Conservation (phyloP, 2,329 filamentous ascomycete species). For the Ophiostoma australiae region DNA sequence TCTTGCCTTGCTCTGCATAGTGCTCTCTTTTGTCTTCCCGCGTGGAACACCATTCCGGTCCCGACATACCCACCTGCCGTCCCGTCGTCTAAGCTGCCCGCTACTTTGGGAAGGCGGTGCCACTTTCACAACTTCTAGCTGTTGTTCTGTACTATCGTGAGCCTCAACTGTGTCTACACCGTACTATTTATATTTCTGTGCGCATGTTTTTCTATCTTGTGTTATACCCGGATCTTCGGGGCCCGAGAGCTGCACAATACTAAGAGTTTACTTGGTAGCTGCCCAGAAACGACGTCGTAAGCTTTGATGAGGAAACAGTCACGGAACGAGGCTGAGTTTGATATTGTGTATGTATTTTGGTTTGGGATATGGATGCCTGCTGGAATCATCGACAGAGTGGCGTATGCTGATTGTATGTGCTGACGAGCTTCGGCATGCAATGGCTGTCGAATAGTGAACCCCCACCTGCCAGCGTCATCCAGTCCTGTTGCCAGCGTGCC, state of each 20-base stretch:
- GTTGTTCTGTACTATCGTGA: neutral
- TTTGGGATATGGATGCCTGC: neutral
- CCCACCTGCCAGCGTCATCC: neutral
- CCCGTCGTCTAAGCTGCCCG: neutral
- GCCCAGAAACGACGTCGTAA: neutral
- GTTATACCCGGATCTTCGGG: neutral
- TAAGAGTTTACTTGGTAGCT: neutral
- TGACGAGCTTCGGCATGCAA: neutral
- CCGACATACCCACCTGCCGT: constrained; percentile 9
- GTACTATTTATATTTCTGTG: neutral
- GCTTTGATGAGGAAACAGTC: neutral
- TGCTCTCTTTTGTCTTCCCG: neutral
- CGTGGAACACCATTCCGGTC: constrained; percentile 1
- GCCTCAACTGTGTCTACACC: neutral
- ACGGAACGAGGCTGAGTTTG: neutral
- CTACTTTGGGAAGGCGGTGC: constrained; percentile 17
- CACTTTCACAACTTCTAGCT: neutral
- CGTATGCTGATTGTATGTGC: no score
- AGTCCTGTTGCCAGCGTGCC: neutral
- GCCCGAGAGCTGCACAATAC: no score
- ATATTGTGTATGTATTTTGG: neutral
- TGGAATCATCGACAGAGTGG: neutral
- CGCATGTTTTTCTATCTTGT: neutral
- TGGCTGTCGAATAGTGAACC: neutral
- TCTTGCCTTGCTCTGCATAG: neutral